A percentile compares a stretch with the other conserved stretches of the same genome.
Evolutionary conservation across 176 grass and related monocot genomes (phyloP).

Genomic region (Zoysia pacifica): DNA sequence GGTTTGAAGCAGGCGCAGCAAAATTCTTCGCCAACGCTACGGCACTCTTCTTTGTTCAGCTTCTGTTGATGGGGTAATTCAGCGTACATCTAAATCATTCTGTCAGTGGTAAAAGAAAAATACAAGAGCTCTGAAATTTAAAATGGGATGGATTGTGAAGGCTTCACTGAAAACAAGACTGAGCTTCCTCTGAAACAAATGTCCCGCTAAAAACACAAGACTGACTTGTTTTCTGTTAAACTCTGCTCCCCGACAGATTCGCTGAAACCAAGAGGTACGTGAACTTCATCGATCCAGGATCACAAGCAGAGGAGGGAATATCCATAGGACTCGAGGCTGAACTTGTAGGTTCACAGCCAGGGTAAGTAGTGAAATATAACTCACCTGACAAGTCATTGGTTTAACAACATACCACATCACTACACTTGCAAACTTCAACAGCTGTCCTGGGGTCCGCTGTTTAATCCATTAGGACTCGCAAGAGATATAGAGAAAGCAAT

Average conservation of each 20-base stretch:
- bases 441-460: conserved; percentile 88
- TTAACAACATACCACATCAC: not conserved
- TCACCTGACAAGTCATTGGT: not conserved
- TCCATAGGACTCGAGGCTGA: conserved; percentile 83
- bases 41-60: conserved; percentile 78
- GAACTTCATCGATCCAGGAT: conserved; percentile 73
- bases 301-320: conserved; percentile 80
- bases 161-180: conserved; percentile 26
- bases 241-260: conserved; percentile 49
- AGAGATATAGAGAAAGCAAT: conserved; percentile 87
- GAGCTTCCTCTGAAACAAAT: not conserved
- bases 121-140: conserved; percentile 6
- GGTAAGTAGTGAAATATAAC: conserved; percentile 43
- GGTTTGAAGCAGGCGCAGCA: conserved; percentile 85
- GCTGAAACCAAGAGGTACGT: conserved; percentile 93
- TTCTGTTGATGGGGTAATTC: conserved; percentile 93
- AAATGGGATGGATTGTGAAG: not conserved
- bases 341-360: conserved; percentile 64
- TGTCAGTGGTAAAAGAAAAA: not conserved
- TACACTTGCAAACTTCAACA: conserved; percentile 29
- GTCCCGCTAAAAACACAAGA: not conserved
- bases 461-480: conserved; percentile 73
- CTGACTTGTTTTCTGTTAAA: conserved; percentile 22
- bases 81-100: conserved; percentile 18
- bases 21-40: conserved; percentile 70